These are phyloP conservation scores for Licmophora abbreviata DNA, from an alignment of 108 stramenopile species.

Conservation along the genomic window DNA sequence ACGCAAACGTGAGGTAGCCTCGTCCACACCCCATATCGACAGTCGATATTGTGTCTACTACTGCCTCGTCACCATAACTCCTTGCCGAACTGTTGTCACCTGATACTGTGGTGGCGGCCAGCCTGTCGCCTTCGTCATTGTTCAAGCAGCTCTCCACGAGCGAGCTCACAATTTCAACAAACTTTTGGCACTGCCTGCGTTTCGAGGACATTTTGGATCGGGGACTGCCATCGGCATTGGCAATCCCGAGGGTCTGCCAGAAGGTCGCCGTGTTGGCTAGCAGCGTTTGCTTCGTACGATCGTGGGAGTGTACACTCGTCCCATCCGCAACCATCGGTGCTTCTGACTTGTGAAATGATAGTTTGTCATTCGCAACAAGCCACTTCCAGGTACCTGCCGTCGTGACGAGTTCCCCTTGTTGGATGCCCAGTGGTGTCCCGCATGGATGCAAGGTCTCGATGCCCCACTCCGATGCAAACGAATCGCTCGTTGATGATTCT, in stretches of 20 bases:
- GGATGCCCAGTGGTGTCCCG: slow-evolving; percentile 26
- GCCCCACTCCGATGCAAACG: slow-evolving; percentile 32
- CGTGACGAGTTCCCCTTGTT: slow-evolving; percentile 40
- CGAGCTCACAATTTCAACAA: slow-evolving; percentile 69
- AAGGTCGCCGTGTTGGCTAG: slow-evolving; percentile 37
- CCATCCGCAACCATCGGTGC: background rate
- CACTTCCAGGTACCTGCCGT: slow-evolving; percentile 17
- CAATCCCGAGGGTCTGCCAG: slow-evolving; percentile 54
- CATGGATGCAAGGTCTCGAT: background rate
- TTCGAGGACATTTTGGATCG: slow-evolving; percentile 56
- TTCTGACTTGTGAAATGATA: slow-evolving; percentile 13
- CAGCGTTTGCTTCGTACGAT: slow-evolving; percentile 53
- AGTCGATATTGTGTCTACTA: slow-evolving; percentile 31
- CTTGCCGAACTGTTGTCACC: slow-evolving; percentile 5
- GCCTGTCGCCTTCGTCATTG: background rate
- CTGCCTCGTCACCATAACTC: background rate
- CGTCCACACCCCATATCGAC: slow-evolving; percentile 75
- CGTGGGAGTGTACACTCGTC: slow-evolving; percentile 24
- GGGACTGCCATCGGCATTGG: slow-evolving; percentile 54
- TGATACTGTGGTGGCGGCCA: background rate
- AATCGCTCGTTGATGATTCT: slow-evolving; percentile 9
- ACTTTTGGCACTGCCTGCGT: slow-evolving; percentile 70
- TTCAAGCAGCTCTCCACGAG: slow-evolving; percentile 18
- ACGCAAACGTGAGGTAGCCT: slow-evolving; percentile 79
- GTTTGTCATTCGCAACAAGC: slow-evolving; percentile 12